Conservation (phyloP, 1,139 yeast genomes). For the Scheffersomyces quercinus region DNA sequence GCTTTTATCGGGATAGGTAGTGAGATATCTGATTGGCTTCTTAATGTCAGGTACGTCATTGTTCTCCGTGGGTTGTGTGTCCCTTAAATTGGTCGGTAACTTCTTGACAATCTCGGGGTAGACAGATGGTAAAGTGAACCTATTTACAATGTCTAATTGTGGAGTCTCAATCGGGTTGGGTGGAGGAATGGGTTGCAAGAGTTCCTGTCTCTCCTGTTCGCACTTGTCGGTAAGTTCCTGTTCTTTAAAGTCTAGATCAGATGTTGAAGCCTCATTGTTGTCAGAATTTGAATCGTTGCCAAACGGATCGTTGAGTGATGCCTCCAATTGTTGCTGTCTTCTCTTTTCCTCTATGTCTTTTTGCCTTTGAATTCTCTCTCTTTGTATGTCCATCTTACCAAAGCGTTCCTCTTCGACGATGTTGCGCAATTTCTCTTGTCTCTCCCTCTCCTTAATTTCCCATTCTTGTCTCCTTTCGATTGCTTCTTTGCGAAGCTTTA, state of each 20-base stretch:
- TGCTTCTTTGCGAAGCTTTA: conserved; percentile 10
- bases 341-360: conserved; percentile 12
- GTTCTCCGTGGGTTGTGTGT: conserved; percentile 12
- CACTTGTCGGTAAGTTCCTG: background rate
- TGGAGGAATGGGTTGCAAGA: conserved; percentile 16
- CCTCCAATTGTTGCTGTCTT: conserved; percentile 14
- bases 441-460: conserved; percentile 16
- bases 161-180: conserved; percentile 23
- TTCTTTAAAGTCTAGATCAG: conserved; percentile 4
- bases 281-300: conserved; percentile 3
- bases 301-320: conserved; percentile 22
- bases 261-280: background rate
- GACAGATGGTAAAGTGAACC: conserved; percentile 37
- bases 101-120: conserved; percentile 33
- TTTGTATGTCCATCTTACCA: conserved; percentile 6
- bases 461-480: conserved; percentile 18
- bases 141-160: conserved; percentile 18
- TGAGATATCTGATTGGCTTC: conserved; percentile 35
- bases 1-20: conserved; percentile 31
- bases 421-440: conserved; percentile 19
- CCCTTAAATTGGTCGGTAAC: conserved; percentile 38
- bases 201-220: conserved; percentile 7
- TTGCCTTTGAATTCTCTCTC: conserved; percentile 13
- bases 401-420: background rate
- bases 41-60: conserved; percentile 29